Evolutionary conservation across 306 rosid species (phyloP), one percentile per base, ranked within the genome.

Genomic region (Cucurbita ficifolia): DNA sequence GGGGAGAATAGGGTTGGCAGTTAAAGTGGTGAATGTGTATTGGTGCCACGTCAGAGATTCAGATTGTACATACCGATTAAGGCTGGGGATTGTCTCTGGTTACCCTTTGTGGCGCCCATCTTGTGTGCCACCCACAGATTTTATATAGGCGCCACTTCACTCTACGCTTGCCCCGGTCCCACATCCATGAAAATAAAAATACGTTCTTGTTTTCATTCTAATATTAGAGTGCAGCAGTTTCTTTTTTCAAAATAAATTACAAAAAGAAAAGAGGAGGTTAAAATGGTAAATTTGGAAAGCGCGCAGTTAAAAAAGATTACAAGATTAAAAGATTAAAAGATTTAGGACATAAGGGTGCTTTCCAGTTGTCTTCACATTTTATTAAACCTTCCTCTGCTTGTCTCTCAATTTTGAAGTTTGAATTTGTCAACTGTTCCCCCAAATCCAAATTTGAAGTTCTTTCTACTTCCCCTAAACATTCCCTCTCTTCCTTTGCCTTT

Each of bases 21-120:
- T 68, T 65, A 61, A 35, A 10, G 72, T 65, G 53, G 40, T 68
- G 73, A 45, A 46, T 45, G 21, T 45, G 56, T 8, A 24, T 19
- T 69, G 42, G 57, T 69, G 73, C 22, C 73, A 69, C 57, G 73
- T 69, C 73, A 69, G 11, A 69, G 56, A 69, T 69, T 45, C 57
- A 46, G 73, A 69, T 69, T 69, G 57, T 68, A 60, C 46, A 33
- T 33, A 22, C 5, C n/a, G 6, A 43, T 65, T 65, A 65, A 65
- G 50, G 50, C 17, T 1, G 17, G 22, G 73, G 22, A 48, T 46
- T 68, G 56, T 68, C 4, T 69, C 0, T 6, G 13, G 42, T 22
- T 22, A 68, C 56, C 73, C 12, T 0, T 0, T 6, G 56, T 46
- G 22, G 73, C 42, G 22, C 73, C 17, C 4, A 50, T 42, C 73